Evolutionary conservation across 306 rosid genomes (phyloP), one percentile per base, ranked within the genome.

Genomic region (Spatholobus suberectus): DNA sequence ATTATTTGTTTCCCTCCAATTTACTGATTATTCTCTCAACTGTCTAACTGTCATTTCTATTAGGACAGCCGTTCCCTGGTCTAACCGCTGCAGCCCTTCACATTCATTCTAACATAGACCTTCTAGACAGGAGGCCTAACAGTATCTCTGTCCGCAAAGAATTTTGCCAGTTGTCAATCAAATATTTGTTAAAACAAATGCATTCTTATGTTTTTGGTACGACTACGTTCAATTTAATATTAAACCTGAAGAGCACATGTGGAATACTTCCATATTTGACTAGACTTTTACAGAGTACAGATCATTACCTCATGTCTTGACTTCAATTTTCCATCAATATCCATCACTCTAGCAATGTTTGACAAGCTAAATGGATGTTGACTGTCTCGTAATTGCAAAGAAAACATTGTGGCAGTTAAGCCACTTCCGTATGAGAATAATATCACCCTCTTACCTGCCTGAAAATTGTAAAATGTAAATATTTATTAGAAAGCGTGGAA

Each of bases 371-470:
- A 96, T 24, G 97, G 99, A 75, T 81, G 89, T 81, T 83, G 90
- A 77, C 86, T 82, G 2, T 89, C 90, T 13, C 69, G 72, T 43
- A 94, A 70, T 82, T 67, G 87, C 95, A 96, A 77, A 5, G 98
- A 94, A 86, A 96, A 96, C 95, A 96, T 90, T 46, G 99, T 92
- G 61, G 99, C 87, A 57, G 97, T 89, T 65, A 82, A 90, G 77
- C 99, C 99, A 85, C 99, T 96, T 27, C 99, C 99, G 3, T 96
- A 96, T 2, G 99, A 96, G 89, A 96, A 96, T 80, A 96, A 35
- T 71, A 96, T 46, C 81, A 94, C 97, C 84, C 98, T 85, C 34
- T 90, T 81, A 38, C 96, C 94, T 1, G 73, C 87, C 99, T 96
- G 95, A 89, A 83, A 79, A 54, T 79, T 73, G 26, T 76, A 12